Conservation (phyloP, 495 filamentous ascomycete genomes). For the Aspergillus egyptiacus region DNA sequence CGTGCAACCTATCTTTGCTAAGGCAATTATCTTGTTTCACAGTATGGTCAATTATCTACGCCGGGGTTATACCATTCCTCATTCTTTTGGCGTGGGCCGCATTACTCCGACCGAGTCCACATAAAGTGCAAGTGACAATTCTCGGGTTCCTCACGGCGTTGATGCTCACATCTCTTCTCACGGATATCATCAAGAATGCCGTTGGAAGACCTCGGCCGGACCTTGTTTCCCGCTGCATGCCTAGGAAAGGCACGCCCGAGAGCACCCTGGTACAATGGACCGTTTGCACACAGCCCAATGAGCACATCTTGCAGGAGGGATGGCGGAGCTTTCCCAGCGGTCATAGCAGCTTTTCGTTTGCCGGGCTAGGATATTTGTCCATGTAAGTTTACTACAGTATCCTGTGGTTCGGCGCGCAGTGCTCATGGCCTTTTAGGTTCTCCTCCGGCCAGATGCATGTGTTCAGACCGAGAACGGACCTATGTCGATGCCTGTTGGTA, state of each 20-base stretch:
- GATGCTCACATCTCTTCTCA: slow-evolving; percentile 73
- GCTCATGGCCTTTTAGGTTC: slow-evolving; percentile 42
- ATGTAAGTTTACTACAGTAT: slow-evolving; percentile 36
- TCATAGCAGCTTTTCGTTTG: slow-evolving; percentile 81
- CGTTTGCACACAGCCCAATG: slow-evolving; percentile 73
- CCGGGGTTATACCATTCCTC: slow-evolving; percentile 61
- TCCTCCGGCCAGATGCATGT: slow-evolving; percentile 72
- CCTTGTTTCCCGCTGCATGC: slow-evolving; percentile 81
- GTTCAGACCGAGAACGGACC: slow-evolving; percentile 67
- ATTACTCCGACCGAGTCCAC: slow-evolving; percentile 51
- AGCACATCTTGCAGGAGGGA: slow-evolving; percentile 80
- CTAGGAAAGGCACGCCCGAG: slow-evolving; percentile 54
- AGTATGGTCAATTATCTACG: slow-evolving; percentile 73
- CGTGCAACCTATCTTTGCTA: not conserved
- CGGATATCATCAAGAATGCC: slow-evolving; percentile 87
- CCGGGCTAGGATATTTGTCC: slow-evolving; percentile 75
- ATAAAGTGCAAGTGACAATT: slow-evolving; percentile 82
- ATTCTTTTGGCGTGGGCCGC: slow-evolving; percentile 61
- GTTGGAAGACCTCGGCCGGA: slow-evolving; percentile 90
- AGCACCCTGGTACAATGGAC: slow-evolving; percentile 64
- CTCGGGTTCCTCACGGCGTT: slow-evolving; percentile 74
- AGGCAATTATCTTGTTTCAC: not conserved
- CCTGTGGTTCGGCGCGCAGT: not conserved
- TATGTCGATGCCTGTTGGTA: slow-evolving; percentile 53
- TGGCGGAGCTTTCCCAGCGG: slow-evolving; percentile 92